These are phyloP conservation scores for Cicer yamashitae DNA, from an alignment of 306 rosid genomes.

Conservation along the genomic window DNA sequence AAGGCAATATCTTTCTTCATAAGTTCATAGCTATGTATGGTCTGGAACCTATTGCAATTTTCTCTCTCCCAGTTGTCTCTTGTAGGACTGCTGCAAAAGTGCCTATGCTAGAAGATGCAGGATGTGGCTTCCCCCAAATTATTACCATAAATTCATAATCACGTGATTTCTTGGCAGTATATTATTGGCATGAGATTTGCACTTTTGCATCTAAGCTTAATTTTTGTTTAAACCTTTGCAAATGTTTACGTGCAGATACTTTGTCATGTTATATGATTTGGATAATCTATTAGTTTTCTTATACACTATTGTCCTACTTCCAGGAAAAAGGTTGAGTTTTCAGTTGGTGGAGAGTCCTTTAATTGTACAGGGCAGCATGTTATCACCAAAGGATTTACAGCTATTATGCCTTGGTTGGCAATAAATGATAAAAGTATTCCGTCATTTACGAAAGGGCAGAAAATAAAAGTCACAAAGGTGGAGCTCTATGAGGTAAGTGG, in stretches of 20 bases:
- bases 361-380: conserved; percentile 83
- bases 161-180: conserved; percentile 31
- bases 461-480: conserved; percentile 68
- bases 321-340: conserved; percentile 85
- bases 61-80: conserved; percentile 14
- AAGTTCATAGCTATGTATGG: conserved; percentile 25
- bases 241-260: conserved; percentile 16
- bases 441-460: conserved; percentile 78
- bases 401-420: conserved; percentile 96
- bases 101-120: conserved; percentile 17
- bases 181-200: conserved; percentile 29
- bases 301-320: conserved; percentile 42
- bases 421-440: conserved; percentile 86
- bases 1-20: conserved; percentile 19
- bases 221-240: conserved; percentile 29
- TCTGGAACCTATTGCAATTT: conserved; percentile 28
- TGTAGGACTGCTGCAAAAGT: conserved; percentile 21
- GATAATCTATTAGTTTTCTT: conserved; percentile 21
- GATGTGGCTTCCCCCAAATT: conserved; percentile 36
- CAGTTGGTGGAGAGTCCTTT: conserved; percentile 82
- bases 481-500: conserved; percentile 84
- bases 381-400: conserved; percentile 72
- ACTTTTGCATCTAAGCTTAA: conserved; percentile 31
- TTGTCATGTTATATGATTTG: conserved; percentile 34
- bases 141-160: conserved; percentile 17